Evolutionary conservation across 2,329 filamentous ascomycete species (phyloP).

Genomic region (Cyclaneusma minus): DNA sequence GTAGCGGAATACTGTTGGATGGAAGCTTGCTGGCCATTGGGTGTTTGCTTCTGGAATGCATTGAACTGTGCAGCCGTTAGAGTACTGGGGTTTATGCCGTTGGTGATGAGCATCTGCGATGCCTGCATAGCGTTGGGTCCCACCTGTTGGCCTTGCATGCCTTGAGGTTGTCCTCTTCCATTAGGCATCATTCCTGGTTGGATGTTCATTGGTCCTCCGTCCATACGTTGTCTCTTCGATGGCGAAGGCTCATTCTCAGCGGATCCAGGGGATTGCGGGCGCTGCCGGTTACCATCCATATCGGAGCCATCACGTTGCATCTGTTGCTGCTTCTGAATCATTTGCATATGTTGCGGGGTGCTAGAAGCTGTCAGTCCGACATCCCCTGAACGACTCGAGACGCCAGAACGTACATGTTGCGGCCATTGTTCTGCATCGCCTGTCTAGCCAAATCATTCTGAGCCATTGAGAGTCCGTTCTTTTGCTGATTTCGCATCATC

Average conservation of each 20-base stretch:
- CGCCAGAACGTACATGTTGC: conserved; percentile 42
- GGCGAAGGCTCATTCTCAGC: conserved; percentile 84
- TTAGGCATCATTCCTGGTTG: conserved; percentile 58
- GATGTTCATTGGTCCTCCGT: conserved; percentile 58
- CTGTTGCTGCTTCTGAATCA: conserved; percentile 59
- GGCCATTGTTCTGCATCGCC: conserved; percentile 59
- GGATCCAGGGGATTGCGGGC: conserved; percentile 67
- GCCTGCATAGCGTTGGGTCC: conserved; percentile 34
- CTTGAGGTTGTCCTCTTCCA: conserved; percentile 47
- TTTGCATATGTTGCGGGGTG: conserved; percentile 49
- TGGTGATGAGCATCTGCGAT: conserved; percentile 46
- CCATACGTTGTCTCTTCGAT: conserved; percentile 75
- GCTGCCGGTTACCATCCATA: conserved; percentile 70
- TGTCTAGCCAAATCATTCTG: conserved; percentile 51
- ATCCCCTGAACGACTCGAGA: not conserved
- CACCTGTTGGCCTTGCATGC: conserved; percentile 56
- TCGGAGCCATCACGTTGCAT: conserved; percentile 82
- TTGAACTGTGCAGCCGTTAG: conserved; percentile 67
- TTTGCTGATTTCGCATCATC: conserved; percentile 51
- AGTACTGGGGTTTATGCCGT: conserved; percentile 60
- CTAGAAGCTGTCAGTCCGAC: conserved; percentile 3
- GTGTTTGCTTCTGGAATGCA: conserved; percentile 30
- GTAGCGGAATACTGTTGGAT: conserved; percentile 56
- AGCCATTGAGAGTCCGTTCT: conserved; percentile 42
- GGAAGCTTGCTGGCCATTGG: conserved; percentile 24